phyloP scores from a whole-genome alignment of 2,329 filamentous ascomycete genomes.

The Penicillium sp. region DNA sequence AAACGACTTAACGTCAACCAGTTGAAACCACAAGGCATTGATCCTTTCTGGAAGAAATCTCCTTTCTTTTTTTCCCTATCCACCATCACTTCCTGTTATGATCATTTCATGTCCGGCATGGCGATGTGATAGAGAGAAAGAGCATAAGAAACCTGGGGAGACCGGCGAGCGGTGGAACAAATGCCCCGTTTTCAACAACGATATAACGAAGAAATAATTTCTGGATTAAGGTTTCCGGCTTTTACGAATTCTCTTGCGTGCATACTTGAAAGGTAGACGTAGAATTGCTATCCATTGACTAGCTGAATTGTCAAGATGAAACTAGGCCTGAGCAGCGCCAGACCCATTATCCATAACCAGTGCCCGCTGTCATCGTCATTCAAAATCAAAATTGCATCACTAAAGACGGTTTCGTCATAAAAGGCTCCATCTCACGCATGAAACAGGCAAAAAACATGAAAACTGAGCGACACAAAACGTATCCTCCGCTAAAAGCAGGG shows the following conservation, averaged over 20 bases:
- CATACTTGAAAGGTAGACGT: not conserved
- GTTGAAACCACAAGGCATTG: constrained; percentile 1
- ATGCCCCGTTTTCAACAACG: constrained; percentile 36
- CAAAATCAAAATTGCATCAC: not conserved
- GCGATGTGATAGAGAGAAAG: not conserved
- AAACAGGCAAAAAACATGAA: constrained; percentile 7
- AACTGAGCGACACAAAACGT: not conserved
- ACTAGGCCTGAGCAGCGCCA: not conserved
- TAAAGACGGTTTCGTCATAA: constrained; percentile 4
- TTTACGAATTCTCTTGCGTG: not conserved
- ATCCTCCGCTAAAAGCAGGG: not conserved
- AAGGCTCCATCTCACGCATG: constrained; percentile 6
- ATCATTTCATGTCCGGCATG: not conserved
- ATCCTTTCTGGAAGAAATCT: not conserved
- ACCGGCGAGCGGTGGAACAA: not conserved
- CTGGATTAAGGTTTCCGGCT: not conserved
- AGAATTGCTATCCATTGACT: not conserved
- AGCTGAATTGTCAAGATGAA: not conserved
- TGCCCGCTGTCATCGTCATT: not conserved
- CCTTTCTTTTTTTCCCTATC: constrained; percentile 1
- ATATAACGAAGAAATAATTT: constrained; percentile 21
- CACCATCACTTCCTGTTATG: constrained; percentile 15
- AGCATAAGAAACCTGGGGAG: not conserved
- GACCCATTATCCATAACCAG: not conserved
- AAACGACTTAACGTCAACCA: constrained; percentile 27